A percentile compares a stretch with the other conserved stretches of the same genome.
These are phyloP conservation scores for Lentinula lateritia DNA, from an alignment of 768 basidiomycete species.

Conservation along the genomic window DNA sequence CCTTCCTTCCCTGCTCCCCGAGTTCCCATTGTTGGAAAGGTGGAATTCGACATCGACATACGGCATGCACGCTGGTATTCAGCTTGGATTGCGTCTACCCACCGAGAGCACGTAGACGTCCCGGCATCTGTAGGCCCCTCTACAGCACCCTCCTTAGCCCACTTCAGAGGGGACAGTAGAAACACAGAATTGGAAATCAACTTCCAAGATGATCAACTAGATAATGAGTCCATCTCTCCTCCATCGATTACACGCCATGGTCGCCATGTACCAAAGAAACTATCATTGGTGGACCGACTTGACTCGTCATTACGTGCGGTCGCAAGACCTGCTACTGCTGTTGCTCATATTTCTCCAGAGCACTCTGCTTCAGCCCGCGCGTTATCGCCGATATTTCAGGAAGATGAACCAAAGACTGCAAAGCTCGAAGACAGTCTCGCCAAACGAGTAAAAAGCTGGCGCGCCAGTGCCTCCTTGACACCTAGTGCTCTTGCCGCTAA, in stretches of 20 bases:
- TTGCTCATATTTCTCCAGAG: constrained; percentile 19
- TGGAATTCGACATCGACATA: constrained; percentile 86
- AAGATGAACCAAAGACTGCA: constrained; percentile 49
- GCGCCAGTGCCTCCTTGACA: constrained; percentile 47
- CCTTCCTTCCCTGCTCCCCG: constrained; percentile 28
- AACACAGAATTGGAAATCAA: constrained; percentile 35
- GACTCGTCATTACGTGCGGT: constrained; percentile 40
- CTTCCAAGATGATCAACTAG: constrained; percentile 34
- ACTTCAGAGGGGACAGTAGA: constrained; percentile 52
- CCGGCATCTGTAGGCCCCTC: constrained; percentile 31
- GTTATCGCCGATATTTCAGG: constrained; percentile 60
- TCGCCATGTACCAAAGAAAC: constrained; percentile 58
- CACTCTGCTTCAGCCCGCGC: constrained; percentile 21
- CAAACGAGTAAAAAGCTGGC: constrained; percentile 60
- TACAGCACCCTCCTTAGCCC: constrained; percentile 38
- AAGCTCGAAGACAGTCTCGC: constrained; percentile 41
- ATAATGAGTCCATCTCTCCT: constrained; percentile 21
- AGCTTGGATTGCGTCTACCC: constrained; percentile 56
- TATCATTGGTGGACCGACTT: constrained; percentile 65
- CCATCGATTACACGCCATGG: constrained; percentile 22
- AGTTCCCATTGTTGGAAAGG: constrained; percentile 64
- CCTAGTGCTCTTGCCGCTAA: constrained; percentile 42
- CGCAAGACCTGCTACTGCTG: constrained; percentile 18
- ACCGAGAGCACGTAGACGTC: constrained; percentile 36
- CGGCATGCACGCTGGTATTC: constrained; percentile 74